These are phyloP conservation scores for Kwoniella dejecticola DNA, from an alignment of 768 basidiomycete species.

Conservation along the genomic window DNA sequence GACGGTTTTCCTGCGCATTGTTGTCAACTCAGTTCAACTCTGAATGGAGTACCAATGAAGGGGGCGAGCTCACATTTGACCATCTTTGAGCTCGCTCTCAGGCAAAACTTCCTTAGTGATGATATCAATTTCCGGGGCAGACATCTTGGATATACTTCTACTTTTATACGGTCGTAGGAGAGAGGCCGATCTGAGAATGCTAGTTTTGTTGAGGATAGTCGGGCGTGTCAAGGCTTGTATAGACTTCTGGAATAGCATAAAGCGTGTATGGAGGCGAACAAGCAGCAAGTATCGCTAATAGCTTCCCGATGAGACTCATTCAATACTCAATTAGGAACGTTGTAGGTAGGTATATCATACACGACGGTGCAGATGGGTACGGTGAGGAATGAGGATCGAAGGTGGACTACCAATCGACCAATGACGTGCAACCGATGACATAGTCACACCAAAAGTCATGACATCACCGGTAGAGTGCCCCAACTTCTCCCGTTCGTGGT, in stretches of 20 bases:
- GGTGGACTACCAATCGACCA: slow-evolving; percentile 11
- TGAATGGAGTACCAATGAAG: neutral
- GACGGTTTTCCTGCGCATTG: slow-evolving; percentile 81
- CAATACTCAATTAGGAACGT: too few species aligned
- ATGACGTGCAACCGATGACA: slow-evolving; percentile 7
- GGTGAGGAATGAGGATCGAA: slow-evolving; percentile 1
- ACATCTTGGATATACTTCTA: slow-evolving; percentile 19
- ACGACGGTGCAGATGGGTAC: too few species aligned
- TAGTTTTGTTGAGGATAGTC: neutral
- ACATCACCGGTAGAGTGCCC: too few species aligned
- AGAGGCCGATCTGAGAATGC: neutral
- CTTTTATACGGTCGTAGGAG: neutral
- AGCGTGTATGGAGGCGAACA: neutral
- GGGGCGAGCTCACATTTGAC: slow-evolving; percentile 63
- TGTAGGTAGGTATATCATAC: too few species aligned
- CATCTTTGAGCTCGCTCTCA: slow-evolving; percentile 65
- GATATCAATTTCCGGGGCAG: slow-evolving; percentile 19
- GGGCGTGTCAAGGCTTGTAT: neutral
- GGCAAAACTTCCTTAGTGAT: slow-evolving; percentile 61
- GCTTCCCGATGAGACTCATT: too few species aligned
- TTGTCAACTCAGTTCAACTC: neutral
- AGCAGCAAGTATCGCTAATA: too few species aligned
- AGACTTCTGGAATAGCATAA: slow-evolving; percentile 8
- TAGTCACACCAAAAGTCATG: neutral
- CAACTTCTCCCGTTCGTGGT: too few species aligned